A percentile compares a stretch with the other conserved stretches of the same genome.
phyloP scores from a whole-genome alignment of 257 asterid species.

The Cinchona pubescens region DNA sequence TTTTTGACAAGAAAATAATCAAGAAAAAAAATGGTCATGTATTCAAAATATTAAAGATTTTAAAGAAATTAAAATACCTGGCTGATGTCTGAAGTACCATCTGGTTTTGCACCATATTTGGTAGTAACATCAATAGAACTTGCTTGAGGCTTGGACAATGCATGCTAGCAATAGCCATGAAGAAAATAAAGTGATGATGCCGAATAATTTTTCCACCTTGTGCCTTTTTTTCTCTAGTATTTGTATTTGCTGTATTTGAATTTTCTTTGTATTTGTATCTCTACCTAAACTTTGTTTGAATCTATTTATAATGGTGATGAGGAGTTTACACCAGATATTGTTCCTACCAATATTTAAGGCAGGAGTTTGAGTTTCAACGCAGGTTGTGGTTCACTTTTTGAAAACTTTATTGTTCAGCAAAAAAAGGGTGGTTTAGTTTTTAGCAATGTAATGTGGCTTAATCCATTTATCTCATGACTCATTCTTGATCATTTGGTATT shows the following conservation, averaged over 20 bases:
- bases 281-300: not conserved
- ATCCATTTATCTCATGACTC: too few species aligned
- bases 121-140: conserved; percentile 10
- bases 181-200: not conserved
- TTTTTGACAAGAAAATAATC: not conserved
- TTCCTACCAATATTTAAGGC: not conserved
- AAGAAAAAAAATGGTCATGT: not conserved
- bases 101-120: conserved; percentile 9
- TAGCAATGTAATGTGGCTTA: too few species aligned
- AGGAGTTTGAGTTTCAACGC: not conserved
- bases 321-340: not conserved
- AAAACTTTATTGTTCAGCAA: too few species aligned
- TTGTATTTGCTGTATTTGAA: not conserved
- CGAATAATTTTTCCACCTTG: not conserved
- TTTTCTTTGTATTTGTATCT: not conserved
- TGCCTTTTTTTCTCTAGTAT: not conserved
- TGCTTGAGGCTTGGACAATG: not conserved
- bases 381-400: too few species aligned
- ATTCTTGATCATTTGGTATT: too few species aligned
- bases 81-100: conserved; percentile 19
- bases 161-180: not conserved
- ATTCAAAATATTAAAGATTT: not conserved
- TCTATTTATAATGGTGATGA: not conserved
- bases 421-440: too few species aligned
- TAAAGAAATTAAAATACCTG: conserved; percentile 4